Evolutionary conservation across 2,329 filamentous ascomycete species (phyloP), one percentile per base, ranked within the genome.

Genomic region (Stemphylium lycopersici): DNA sequence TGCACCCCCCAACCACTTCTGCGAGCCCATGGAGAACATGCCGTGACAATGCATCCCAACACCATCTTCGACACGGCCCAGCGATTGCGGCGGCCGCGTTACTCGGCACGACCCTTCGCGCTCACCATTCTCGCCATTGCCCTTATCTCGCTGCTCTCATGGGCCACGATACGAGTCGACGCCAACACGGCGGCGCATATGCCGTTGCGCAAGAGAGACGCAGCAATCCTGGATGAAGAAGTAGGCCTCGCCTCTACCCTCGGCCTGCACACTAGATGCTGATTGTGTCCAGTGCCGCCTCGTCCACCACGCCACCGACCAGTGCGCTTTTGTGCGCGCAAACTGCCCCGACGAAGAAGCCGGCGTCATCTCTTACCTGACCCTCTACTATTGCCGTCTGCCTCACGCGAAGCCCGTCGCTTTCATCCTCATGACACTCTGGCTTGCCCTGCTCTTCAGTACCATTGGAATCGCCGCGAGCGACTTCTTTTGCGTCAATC

Each of bases 381-480:
- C 87, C 16, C 81, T 98, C 49, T 99, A 96, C 80, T 99, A 96
- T 77, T 99, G 95, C 81, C 79, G 80, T 38, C 81, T 96, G 31
- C 80, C 81, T 49, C 76, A 85, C 48, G 86, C 81, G 12, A 88
- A 91, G 69, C 87, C 90, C 0, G 61, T 96, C 40, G 91, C 90
- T n/a, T 96, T 99, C 69, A 72, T 81, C 18, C 79, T 96, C 37
- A 80, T 99, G 40, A 83, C 91, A 13, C 66, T 87, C 56, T 99
- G 95, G 95, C 84, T 97, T 6, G 90, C 86, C 33, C 79, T 98
- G 49, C 85, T 99, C 6, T 99, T 99, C 77, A 93, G 90, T 65
- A 98, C 95, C 12, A 97, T 99, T 61, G 95, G 95, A 55, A 97
- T 99, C 61, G 95, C 95, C 12, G 95, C 95, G 18, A 97, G 92